Evolutionary conservation across 2,329 filamentous ascomycete genomes (phyloP).

Genomic region (Scedosporium dehoogii): DNA sequence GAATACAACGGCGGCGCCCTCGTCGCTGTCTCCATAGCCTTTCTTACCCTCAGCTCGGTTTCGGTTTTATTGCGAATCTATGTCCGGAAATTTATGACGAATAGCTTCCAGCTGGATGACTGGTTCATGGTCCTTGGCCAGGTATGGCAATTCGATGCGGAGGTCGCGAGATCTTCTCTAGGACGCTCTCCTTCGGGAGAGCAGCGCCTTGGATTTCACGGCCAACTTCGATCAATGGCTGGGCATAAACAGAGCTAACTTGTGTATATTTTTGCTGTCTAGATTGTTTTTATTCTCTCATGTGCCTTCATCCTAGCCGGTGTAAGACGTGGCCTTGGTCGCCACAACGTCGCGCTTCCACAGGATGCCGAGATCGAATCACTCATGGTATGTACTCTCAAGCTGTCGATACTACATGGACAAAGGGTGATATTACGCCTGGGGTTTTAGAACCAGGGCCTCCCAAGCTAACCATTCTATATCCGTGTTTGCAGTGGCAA

Average conservation of each 20-base stretch:
- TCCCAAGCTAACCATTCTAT: too few relatives aligned
- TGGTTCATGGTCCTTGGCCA: slow-evolving; percentile 38
- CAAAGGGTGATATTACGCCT: neutral
- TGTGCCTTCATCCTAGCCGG: slow-evolving; percentile 36
- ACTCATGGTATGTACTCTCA: slow-evolving; percentile 27
- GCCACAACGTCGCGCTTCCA: slow-evolving; percentile 34
- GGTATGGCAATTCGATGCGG: slow-evolving; percentile 27
- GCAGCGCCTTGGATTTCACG: too few relatives aligned
- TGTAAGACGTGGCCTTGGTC: slow-evolving; percentile 31
- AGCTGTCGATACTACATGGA: neutral
- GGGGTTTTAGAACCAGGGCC: neutral
- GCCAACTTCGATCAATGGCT: too few relatives aligned
- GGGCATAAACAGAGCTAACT: neutral
- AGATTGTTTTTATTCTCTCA: slow-evolving; percentile 36
- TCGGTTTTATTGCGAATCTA: slow-evolving; percentile 33
- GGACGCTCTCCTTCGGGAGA: neutral
- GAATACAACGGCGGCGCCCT: slow-evolving; percentile 29
- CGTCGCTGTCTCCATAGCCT: slow-evolving; percentile 23
- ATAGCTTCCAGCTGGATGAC: slow-evolving; percentile 38
- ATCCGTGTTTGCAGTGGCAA: slow-evolving; percentile 29
- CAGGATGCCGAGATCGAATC: slow-evolving; percentile 30
- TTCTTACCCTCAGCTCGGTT: slow-evolving; percentile 30
- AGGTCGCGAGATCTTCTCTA: neutral
- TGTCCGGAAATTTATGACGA: slow-evolving; percentile 32
- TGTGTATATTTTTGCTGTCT: slow-evolving; percentile 3